Percentiles rank a stretch among this genome's conserved stretches.
phyloP scores from a whole-genome alignment of 805 yeast genomes.

The Limtongia smithiae region DNA sequence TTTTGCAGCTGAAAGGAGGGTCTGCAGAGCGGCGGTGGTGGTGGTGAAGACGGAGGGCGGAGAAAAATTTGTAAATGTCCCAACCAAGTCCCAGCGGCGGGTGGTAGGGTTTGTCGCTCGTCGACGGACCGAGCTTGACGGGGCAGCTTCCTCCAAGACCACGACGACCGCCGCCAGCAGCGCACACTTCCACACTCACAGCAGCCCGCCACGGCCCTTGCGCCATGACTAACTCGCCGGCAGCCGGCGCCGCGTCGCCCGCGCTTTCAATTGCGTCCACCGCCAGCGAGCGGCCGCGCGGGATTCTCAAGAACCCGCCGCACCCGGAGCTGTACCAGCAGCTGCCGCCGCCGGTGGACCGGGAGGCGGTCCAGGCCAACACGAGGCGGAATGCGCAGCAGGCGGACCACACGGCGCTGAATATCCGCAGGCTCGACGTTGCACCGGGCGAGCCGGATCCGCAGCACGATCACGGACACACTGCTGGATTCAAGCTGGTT shows the following conservation, averaged over 20 bases:
- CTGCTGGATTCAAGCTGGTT: conserved; percentile 5
- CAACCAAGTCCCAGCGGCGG: too few species aligned
- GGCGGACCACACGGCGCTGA: conserved; percentile 12
- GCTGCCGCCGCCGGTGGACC: conserved; percentile 21
- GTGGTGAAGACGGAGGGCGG: too few species aligned
- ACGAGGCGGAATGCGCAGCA: conserved; percentile 19
- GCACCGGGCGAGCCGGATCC: conserved; percentile 6
- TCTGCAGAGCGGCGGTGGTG: too few species aligned
- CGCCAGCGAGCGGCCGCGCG: conserved; percentile 11
- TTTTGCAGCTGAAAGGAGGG: too few species aligned
- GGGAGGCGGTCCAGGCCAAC: conserved; percentile 15
- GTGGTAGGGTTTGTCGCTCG: too few species aligned
- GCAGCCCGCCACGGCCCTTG: neutral
- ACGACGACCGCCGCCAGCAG: neutral
- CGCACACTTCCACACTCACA: neutral
- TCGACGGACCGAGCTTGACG: too few species aligned
- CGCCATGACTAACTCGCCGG: too few species aligned
- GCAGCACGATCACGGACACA: conserved; percentile 9
- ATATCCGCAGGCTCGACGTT: conserved; percentile 7
- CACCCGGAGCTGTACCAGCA: conserved; percentile 14
- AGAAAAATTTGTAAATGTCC: too few species aligned
- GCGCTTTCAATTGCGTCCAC: neutral
- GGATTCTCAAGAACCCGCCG: conserved; percentile 25
- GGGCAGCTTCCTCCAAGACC: too few species aligned
- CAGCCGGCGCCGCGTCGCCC: too few species aligned